Evolutionary conservation across 2,329 filamentous ascomycete species (phyloP).

Genomic region (Colletotrichum sp.): DNA sequence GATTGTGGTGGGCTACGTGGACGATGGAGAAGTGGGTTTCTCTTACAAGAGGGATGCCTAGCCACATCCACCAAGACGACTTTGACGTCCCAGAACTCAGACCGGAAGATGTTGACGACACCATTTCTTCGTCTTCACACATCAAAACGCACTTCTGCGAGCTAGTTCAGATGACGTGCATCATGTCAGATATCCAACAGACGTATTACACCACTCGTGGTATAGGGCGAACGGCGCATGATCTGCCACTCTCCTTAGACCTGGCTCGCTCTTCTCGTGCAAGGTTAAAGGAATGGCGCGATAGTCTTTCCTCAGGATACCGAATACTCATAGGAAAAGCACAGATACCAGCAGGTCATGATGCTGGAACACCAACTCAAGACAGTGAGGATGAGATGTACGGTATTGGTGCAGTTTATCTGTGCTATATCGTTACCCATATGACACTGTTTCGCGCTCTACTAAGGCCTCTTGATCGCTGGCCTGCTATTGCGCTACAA

Average conservation of each 20-base stretch:
- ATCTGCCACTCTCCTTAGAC: not conserved
- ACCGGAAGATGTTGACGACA: not conserved
- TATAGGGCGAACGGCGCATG: not conserved
- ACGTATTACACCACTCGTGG: not conserved
- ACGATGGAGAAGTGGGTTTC: not conserved
- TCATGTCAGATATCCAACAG: not conserved
- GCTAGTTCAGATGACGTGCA: not conserved
- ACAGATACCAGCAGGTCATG: not conserved
- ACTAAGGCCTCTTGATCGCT: not conserved
- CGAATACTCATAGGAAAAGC: not conserved
- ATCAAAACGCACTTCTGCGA: not conserved
- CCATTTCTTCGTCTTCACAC: not conserved
- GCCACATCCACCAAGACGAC: not conserved
- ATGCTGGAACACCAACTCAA: not conserved
- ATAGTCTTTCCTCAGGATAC: not conserved
- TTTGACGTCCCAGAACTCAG: not conserved
- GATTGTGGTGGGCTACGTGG: not conserved
- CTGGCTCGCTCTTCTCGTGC: not conserved
- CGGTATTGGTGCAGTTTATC: not conserved
- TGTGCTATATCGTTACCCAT: not conserved
- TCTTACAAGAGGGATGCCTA: not conserved
- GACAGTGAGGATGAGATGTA: not conserved
- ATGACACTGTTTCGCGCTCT: not conserved
- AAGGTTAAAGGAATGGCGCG: not conserved
- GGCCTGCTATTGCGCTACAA: not conserved